Percentiles rank a stretch among this genome's conserved stretches.
Evolutionary conservation across 1,284 basidiomycete species (phyloP).

Genomic region (Golubevia pallescens): DNA sequence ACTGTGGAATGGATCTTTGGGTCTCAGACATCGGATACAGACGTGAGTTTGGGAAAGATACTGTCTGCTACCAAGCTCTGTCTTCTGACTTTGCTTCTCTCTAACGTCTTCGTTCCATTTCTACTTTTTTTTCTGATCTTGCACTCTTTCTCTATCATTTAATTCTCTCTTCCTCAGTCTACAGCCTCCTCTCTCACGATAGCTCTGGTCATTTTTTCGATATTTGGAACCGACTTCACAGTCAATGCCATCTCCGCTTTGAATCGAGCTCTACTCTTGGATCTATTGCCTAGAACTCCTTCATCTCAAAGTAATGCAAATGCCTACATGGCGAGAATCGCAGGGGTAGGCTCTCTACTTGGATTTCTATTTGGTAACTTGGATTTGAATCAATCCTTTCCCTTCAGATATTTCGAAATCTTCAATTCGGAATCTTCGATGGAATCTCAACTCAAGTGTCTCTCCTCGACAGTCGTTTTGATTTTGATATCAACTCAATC

Average conservation of each 20-base stretch:
- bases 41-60: conserved; percentile 3
- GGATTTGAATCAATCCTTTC: conserved; percentile 27
- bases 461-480: conserved; percentile 29
- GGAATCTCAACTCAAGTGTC: conserved; percentile 25
- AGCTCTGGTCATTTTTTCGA: conserved; percentile 37
- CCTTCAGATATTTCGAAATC: conserved; percentile 21
- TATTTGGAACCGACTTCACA: conserved; percentile 51
- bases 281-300: conserved; percentile 27
- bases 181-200: conserved; percentile 17
- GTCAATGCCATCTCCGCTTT: conserved; percentile 55
- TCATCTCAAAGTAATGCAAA: conserved; percentile 44
- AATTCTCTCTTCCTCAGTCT: not conserved
- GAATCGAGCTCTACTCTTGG: conserved; percentile 49
- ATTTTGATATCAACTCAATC: conserved; percentile 40
- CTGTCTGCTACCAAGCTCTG: conserved; percentile 2
- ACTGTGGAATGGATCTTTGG: conserved; percentile 7
- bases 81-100: not conserved
- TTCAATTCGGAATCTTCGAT: conserved; percentile 8
- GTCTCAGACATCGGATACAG: conserved; percentile 9
- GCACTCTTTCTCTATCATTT: not conserved
- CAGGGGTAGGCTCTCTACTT: conserved; percentile 40
- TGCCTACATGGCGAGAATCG: conserved; percentile 51
- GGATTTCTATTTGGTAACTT: conserved; percentile 55
- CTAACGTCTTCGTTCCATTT: not conserved
- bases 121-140: not conserved